These are phyloP conservation scores for Zygotorulaspora sp. DNA, from an alignment of 805 yeast species.

Conservation along the genomic window DNA sequence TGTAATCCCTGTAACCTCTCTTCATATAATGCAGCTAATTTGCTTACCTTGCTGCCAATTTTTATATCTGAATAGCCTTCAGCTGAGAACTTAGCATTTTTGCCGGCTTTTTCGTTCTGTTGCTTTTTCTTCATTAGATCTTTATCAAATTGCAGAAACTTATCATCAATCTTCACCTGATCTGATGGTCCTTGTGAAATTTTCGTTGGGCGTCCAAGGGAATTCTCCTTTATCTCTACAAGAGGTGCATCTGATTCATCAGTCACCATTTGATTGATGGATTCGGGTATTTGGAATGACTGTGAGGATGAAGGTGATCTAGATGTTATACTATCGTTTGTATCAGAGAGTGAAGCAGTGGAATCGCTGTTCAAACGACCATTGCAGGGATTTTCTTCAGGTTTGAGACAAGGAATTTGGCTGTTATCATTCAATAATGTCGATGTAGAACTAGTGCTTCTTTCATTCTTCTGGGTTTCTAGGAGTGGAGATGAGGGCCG, in stretches of 20 bases:
- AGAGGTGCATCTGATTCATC: slow-evolving; percentile 11
- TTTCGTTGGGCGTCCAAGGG: slow-evolving; percentile 1
- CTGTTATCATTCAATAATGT: slow-evolving; percentile 9
- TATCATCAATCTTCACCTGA: slow-evolving; percentile 21
- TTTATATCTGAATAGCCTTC: slow-evolving; percentile 41
- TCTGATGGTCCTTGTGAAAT: slow-evolving; percentile 8
- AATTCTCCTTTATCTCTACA: slow-evolving; percentile 2
- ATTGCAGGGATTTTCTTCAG: slow-evolving; percentile 14
- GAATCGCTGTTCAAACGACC: slow-evolving; percentile 20
- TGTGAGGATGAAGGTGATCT: slow-evolving; percentile 14
- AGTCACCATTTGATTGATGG: slow-evolving; percentile 21
- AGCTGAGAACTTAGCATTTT: slow-evolving; percentile 28
- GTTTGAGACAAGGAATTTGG: slow-evolving; percentile 11
- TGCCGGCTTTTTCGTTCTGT: slow-evolving; percentile 11
- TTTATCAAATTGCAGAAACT: slow-evolving; percentile 30
- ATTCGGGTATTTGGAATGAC: slow-evolving; percentile 13
- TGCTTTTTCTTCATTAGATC: slow-evolving; percentile 25
- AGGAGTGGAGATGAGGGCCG: slow-evolving; percentile 6
- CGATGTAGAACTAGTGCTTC: slow-evolving; percentile 11
- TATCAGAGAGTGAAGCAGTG: slow-evolving; percentile 14
- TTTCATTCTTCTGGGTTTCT: background rate
- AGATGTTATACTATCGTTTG: slow-evolving; percentile 1
- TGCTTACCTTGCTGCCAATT: slow-evolving; percentile 56
- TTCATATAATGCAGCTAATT: slow-evolving; percentile 59
- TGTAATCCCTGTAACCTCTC: slow-evolving; percentile 46